Percentiles rank a stretch among this genome's conserved stretches.
Conservation (phyloP, 306 rosid genomes). For the Mucuna pruriens region DNA sequence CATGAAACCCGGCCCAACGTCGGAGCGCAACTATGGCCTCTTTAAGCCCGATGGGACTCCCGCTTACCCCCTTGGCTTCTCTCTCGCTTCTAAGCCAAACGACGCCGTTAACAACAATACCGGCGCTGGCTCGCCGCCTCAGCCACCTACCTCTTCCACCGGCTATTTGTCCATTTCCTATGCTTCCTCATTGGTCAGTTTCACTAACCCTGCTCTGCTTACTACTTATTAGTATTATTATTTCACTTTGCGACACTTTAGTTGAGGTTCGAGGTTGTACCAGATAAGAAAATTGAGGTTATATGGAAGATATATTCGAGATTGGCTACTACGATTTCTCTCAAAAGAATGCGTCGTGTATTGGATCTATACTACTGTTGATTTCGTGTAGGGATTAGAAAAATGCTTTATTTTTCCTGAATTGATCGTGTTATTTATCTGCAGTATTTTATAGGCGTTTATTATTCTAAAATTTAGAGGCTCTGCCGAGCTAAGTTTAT, state of each 20-base stretch:
- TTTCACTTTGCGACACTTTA: no score
- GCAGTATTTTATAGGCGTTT: not conserved
- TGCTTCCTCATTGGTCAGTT: conserved; percentile 63
- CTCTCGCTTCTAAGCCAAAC: conserved; percentile 28
- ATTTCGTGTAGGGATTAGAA: not conserved
- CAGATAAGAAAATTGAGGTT: not conserved
- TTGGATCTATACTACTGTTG: not conserved
- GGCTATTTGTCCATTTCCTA: conserved; percentile 88
- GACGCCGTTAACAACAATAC: conserved; percentile 25
- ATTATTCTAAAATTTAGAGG: not conserved
- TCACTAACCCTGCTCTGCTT: not conserved
- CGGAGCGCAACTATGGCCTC: conserved; percentile 91
- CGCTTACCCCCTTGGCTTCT: conserved; percentile 63
- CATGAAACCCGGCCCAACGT: conserved; percentile 94
- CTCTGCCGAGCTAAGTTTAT: not conserved
- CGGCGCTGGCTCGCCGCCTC: conserved; percentile 24
- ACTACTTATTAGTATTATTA: not conserved
- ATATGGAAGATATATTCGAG: not conserved
- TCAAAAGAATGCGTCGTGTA: not conserved
- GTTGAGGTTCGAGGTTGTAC: not conserved
- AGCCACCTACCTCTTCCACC: conserved; percentile 56
- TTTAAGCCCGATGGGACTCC: conserved; percentile 90
- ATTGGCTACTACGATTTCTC: not conserved
- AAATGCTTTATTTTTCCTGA: not conserved
- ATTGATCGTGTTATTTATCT: not conserved